Base-by-base conservation (phyloP, 768 basidiomycete genomes). In the Termitomyces heimii region DNA sequence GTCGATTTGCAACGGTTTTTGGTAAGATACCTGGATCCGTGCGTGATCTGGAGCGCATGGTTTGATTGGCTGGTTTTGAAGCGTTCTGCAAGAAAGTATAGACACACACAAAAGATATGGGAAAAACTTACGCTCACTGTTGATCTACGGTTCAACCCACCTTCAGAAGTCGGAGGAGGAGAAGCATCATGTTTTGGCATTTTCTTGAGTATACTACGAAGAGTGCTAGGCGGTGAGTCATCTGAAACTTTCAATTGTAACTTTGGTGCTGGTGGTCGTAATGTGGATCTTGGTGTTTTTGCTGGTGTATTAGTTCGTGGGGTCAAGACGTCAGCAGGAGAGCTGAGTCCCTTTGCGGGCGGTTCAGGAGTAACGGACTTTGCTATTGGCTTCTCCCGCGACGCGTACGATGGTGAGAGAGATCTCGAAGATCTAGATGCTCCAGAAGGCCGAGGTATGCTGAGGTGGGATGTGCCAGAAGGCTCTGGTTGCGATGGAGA, bases 271-370 rank as follows among this genome's bases (percentile, higher is more conserved):
- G 77, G 73, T 4, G 73, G 65, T 20, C 73, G 70, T 46, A 78
- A 63, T 32, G 73, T 69, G 8, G 75, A 73, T 59, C 77, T 78
- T 16, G 77, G 62, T 32, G 69, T 63, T 62, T 72, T 76, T 7
- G 63, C 47, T 31, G 70, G 68, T 16, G 59, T 63, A 56, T 74
- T 79, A 5, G 68, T 62, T 47, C 65, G 68, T 31, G 72, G 67
- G 1, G 71, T 66, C 26, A 69, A 46, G 24, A 61, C 54, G 40
- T 65, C 67, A 26, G 63, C 59, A 53, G 65, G 16, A 10, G 54
- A 32, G 32, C 31, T 28, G 26, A 8, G 18, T 39, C 35, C 39
- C 43, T 13, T 35, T 43, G 31, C 26, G 13, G 53, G 39, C 18
- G 35, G 51, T 13, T 57, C 55, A 32, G 57, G 57, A 47, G 57